A percentile compares a stretch with the other conserved stretches of the same genome.
Conservation (phyloP, 495 filamentous ascomycete species). For the Articulospora tetracladia region DNA sequence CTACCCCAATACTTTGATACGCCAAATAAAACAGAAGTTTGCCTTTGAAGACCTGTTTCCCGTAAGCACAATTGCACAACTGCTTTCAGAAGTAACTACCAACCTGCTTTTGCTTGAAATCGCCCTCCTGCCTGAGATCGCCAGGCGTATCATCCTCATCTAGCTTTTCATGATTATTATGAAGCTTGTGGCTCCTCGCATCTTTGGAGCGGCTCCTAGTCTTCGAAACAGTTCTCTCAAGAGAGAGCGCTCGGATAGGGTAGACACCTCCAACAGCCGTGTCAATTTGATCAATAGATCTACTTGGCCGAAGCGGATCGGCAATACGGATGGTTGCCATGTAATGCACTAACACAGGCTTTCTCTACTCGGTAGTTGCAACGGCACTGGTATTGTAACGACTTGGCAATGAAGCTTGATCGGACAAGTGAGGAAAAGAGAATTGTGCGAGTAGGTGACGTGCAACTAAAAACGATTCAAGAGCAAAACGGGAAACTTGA, state of each 20-base stretch:
- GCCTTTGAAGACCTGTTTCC: conserved; percentile 36
- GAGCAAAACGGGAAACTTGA: not conserved
- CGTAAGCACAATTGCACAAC: not conserved
- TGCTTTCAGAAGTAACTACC: not conserved
- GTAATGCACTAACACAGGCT: not conserved
- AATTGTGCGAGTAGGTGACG: too few species aligned
- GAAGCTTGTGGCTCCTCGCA: not conserved
- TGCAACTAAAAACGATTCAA: too few species aligned
- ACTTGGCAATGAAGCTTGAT: conserved; percentile 3
- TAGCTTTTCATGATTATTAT: not conserved
- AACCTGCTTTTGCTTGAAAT: conserved; percentile 20
- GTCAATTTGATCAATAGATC: not conserved
- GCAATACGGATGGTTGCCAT: conserved; percentile 14
- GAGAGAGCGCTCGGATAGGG: not conserved
- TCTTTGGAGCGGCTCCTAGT: conserved; percentile 4
- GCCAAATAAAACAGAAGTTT: conserved; percentile 48
- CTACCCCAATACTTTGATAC: conserved; percentile 59
- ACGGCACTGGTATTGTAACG: not conserved
- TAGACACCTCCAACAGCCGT: conserved; percentile 1
- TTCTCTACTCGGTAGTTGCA: not conserved
- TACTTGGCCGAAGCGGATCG: not conserved
- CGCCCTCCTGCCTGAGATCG: conserved; percentile 5
- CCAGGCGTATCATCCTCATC: conserved; percentile 5
- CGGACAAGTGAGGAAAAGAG: not conserved
- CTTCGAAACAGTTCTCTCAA: not conserved